Evolutionary conservation across 331 rosid genomes (phyloP).

Genomic region (Stylosanthes scabra): DNA sequence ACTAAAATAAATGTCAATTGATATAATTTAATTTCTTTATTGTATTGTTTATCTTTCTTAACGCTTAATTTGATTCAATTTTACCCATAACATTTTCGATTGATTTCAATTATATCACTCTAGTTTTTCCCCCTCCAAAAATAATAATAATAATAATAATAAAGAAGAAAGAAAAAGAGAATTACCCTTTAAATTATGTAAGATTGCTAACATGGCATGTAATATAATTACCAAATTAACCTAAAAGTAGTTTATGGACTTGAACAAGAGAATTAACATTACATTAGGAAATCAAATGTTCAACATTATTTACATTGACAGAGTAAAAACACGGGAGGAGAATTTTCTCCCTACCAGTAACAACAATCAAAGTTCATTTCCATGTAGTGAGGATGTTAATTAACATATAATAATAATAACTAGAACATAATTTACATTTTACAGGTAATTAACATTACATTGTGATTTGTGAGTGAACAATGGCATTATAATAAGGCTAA

Average conservation of each 20-base stretch:
- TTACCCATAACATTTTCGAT: too few relatives aligned
- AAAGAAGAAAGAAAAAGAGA: too few relatives aligned
- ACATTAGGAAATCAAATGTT: slow-evolving; percentile 53
- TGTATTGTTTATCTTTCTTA: too few relatives aligned
- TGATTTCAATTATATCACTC: too few relatives aligned
- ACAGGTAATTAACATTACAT: slow-evolving; percentile 32
- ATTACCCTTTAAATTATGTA: too few relatives aligned
- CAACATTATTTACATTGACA: slow-evolving; percentile 60
- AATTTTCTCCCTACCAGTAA: slow-evolving; percentile 47
- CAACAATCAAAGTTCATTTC: slow-evolving; percentile 51
- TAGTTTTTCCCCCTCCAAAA: too few relatives aligned
- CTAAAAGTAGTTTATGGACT: slow-evolving; percentile 3
- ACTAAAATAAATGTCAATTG: too few relatives aligned
- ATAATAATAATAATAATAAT: too few relatives aligned
- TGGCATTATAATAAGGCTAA: slow-evolving; percentile 33
- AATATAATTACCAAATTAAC: background rate
- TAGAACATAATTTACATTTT: slow-evolving; percentile 57
- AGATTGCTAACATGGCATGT: too few relatives aligned
- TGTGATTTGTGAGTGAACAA: slow-evolving; percentile 15
- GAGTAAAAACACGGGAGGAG: slow-evolving; percentile 44
- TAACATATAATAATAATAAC: slow-evolving; percentile 35
- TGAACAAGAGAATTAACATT: slow-evolving; percentile 27
- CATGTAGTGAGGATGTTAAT: slow-evolving; percentile 52
- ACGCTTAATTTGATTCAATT: too few relatives aligned
- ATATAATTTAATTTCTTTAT: too few relatives aligned